Percentiles rank a stretch among this genome's conserved stretches.
Evolutionary conservation across 140 eudicot species (phyloP).

Genomic region (Ambrosia hybrid): DNA sequence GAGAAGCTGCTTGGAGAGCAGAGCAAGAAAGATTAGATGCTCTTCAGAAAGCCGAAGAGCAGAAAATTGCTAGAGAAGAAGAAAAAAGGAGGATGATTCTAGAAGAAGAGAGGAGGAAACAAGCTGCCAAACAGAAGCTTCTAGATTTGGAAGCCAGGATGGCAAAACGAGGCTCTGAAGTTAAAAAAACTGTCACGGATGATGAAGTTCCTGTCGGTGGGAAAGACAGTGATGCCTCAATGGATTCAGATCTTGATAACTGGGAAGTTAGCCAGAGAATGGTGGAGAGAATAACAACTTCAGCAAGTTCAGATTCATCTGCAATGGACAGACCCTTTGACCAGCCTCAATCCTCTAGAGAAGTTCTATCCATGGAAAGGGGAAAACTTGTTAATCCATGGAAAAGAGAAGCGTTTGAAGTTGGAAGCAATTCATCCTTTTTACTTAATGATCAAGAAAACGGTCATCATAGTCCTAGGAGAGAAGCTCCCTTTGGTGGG

Average conservation of each 20-base stretch:
- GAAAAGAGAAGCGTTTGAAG: slow-evolving; percentile 74
- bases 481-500: slow-evolving; percentile 30
- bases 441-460: slow-evolving; percentile 53
- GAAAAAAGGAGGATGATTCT: slow-evolving; percentile 61
- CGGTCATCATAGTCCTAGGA: slow-evolving; percentile 29
- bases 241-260: slow-evolving; percentile 51
- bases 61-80: slow-evolving; percentile 73
- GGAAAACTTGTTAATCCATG: slow-evolving; percentile 45
- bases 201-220: slow-evolving; percentile 42
- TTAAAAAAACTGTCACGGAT: slow-evolving; percentile 46
- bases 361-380: no score
- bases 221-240: slow-evolving; percentile 52
- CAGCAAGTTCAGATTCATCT: slow-evolving; percentile 73
- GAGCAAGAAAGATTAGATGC: slow-evolving; percentile 85
- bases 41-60: slow-evolving; percentile 74
- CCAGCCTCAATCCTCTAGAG: slow-evolving; percentile 31
- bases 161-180: slow-evolving; percentile 66
- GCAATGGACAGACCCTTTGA: slow-evolving; percentile 54
- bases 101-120: slow-evolving; percentile 92
- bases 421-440: slow-evolving; percentile 56
- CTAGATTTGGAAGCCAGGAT: slow-evolving; percentile 85
- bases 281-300: slow-evolving; percentile 73
- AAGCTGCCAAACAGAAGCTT: slow-evolving; percentile 96
- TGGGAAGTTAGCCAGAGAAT: slow-evolving; percentile 94
- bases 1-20: slow-evolving; percentile 89